Evolutionary conservation across 1,284 basidiomycete genomes (phyloP).

Genomic region (Heterobasidion parviporum): DNA sequence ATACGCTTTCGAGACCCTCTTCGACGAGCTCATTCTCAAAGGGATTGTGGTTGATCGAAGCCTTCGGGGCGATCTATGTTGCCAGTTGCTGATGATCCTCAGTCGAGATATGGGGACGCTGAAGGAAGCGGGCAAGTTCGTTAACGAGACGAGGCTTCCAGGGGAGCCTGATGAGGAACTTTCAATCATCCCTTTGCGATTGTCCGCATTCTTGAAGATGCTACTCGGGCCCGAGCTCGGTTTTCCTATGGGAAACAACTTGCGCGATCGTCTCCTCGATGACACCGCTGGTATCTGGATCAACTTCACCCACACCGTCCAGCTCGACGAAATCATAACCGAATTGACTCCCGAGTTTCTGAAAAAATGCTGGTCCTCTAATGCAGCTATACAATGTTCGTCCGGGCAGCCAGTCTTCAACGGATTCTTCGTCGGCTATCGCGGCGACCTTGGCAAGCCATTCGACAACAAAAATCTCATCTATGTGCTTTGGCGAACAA

Average conservation of each 20-base stretch:
- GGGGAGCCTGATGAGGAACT: not conserved
- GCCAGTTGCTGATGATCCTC: not conserved
- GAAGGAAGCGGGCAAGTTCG: not conserved
- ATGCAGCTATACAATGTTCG: not conserved
- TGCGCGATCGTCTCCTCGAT: not conserved
- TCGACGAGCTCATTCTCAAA: too few relatives aligned
- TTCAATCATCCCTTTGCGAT: not conserved
- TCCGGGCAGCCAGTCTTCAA: not conserved
- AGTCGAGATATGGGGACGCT: not conserved
- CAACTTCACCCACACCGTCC: not conserved
- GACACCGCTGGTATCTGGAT: not conserved
- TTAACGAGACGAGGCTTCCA: too few relatives aligned
- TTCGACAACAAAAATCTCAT: not conserved
- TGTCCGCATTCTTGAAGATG: not conserved
- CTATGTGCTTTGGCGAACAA: not conserved
- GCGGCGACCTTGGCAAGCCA: not conserved
- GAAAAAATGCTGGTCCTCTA: not conserved
- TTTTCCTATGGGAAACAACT: not conserved
- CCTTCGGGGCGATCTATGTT: not conserved
- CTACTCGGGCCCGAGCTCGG: not conserved
- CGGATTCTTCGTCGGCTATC: not conserved
- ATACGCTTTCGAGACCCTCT: not conserved
- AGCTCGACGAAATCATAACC: not conserved
- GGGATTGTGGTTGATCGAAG: not conserved
- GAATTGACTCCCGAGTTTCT: not conserved